These are phyloP conservation scores for Rhazya stricta DNA, from an alignment of 257 asterid species.

Conservation along the genomic window DNA sequence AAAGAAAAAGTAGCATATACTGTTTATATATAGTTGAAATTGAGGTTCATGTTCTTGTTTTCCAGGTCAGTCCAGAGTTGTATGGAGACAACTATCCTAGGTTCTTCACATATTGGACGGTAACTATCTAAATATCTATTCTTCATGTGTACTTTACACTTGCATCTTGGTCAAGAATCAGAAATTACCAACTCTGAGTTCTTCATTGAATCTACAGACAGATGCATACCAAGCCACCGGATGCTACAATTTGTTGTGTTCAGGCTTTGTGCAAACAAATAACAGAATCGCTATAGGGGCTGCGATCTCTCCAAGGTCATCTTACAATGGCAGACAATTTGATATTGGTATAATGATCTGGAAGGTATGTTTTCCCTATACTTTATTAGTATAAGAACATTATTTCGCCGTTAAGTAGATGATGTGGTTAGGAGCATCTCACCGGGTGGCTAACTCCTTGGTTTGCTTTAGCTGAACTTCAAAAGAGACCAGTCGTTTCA, in stretches of 20 bases:
- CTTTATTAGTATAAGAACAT: too few species aligned
- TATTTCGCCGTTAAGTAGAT: background rate
- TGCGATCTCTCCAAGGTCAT: conserved; percentile 88
- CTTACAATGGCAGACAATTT: conserved; percentile 53
- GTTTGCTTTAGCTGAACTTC: background rate
- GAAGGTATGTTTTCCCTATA: conserved; percentile 49
- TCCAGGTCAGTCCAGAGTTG: conserved; percentile 75
- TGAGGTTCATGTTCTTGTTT: conserved; percentile 15
- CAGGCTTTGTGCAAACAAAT: conserved; percentile 86
- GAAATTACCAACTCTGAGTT: background rate
- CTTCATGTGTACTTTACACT: background rate
- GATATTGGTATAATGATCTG: conserved; percentile 91
- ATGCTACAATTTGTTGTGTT: conserved; percentile 84
- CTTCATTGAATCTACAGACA: conserved; percentile 34
- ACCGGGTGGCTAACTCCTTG: background rate
- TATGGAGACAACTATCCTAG: conserved; percentile 88
- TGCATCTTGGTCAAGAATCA: background rate
- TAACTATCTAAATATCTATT: conserved; percentile 24
- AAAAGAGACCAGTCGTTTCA: background rate
- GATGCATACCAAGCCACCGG: conserved; percentile 98
- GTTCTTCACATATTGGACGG: conserved; percentile 94
- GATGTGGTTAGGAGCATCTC: background rate
- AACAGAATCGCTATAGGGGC: conserved; percentile 92
- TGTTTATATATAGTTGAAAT: background rate
- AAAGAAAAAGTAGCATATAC: background rate